Base-by-base conservation (phyloP, 257 asterid species). In the Linaria vulgaris region DNA sequence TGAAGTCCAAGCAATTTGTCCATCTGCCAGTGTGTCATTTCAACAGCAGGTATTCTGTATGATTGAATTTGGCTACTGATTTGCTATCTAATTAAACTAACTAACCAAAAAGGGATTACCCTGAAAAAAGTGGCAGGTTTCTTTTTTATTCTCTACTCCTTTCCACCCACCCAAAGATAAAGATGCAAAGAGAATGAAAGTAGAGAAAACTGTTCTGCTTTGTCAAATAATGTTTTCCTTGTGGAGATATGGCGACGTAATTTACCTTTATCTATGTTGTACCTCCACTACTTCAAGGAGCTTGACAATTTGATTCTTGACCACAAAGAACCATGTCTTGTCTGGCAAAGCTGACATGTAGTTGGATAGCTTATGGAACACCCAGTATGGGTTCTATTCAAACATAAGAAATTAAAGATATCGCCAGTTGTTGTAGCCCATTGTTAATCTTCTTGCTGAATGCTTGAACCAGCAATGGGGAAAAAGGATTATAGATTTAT, bases 11-110 rank as follows among this genome's bases (percentile, higher is more conserved):
- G 70, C 75, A 46, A 64, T 90, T 45, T 81, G 82, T 61, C 97
- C 95, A 47, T 67, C 81, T 53, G 87, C 85, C 63, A 79, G 77
- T 31, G 52, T 90, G 52, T 90, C 90, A 19, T 78, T 85, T 69
- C 97, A 90, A 84, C 97, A 90, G 80, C 95, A 87, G 96, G 96
- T 90, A 73, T 52, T 38, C 62, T 56, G 58, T 12, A 10, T 51
- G 24, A 30, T 54, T 30, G 49, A 44, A 44, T 44, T n/a, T 44
- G 8, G 49, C 49, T 44, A 12, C 5, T 44, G 49, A 12, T 44
- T 34, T 44, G 17, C 16, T 13, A 4, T 44, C 15, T 12, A 44
- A 44, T 12, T 1, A 3, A 7, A 34, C 41, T 1, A 34, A 34
- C 41, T 34, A 34, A 3, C 41, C 30, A 24, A 52, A 52, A 14